Evolutionary conservation across 2,329 filamentous ascomycete species (phyloP), one percentile per base, ranked within the genome.

Genomic region (Endocalyx cinctus): DNA sequence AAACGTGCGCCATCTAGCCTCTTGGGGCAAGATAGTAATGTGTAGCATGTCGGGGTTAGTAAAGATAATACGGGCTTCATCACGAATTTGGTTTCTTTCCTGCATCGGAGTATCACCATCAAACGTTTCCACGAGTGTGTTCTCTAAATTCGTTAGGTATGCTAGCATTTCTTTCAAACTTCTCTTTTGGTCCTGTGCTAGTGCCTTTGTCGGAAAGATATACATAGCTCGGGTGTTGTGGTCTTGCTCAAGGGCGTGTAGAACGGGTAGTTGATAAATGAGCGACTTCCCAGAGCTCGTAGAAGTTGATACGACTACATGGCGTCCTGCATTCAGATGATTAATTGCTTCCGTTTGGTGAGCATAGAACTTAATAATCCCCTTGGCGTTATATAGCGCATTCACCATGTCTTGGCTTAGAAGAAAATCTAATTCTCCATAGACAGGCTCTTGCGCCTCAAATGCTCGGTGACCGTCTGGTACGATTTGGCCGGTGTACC

Each of bases 1-100:
- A 47, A 95, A 97, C 0, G 75, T 77, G 29, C 89, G 75, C 92
- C 92, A 98, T 18, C 76, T 75, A 42, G 87, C 83, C 62, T 98
- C 92, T 51, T 96, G 86, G 0, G 92, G 90, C 4, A 98, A 62
- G 17, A 98, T 94, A 0, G 87, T 94, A 20, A 96, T 78, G 48
- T 98, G 92, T 22, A 98, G 71, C 89, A 97, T 98, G 52, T 98
- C 92, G 0, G 92, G 92, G 49, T 98, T 98, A 0, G 92, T 98
- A 52, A 98, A 96, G 31, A 98, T 90, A 42, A 97, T 87, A 16
- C 87, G 76, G 1, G 84, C 92, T 59, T 94, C 81, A 25, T 97
- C 89, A 5, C 90, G 78, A 42, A 98, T 90, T 17, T 69, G 55
- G 44, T 87, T 87, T 15, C 92, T 77, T 41, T 84, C 81, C 5